Percentiles rank a stretch among this genome's conserved stretches.
These are phyloP conservation scores for Neonectria coccinea DNA, from an alignment of 2,329 filamentous ascomycete genomes.

Conservation along the genomic window DNA sequence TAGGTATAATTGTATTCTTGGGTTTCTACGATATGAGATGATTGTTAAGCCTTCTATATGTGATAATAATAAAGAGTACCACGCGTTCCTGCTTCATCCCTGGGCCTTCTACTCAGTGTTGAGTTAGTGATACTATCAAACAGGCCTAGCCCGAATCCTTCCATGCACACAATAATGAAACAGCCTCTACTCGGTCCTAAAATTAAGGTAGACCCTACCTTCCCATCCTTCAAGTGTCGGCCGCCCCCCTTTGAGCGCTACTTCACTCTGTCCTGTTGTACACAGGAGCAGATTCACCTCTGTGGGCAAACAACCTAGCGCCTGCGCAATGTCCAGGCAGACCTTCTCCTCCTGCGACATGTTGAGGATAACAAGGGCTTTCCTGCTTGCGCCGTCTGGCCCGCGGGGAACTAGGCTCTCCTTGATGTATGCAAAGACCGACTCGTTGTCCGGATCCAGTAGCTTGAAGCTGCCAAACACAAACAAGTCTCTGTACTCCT, in stretches of 20 bases:
- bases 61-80: too few species aligned
- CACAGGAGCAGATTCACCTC: slow-evolving; percentile 44
- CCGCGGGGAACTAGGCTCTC: slow-evolving; percentile 41
- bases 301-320: slow-evolving; percentile 34
- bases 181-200: neutral
- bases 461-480: slow-evolving; percentile 72
- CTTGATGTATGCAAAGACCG: slow-evolving; percentile 68
- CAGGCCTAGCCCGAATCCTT: too few species aligned
- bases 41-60: too few species aligned
- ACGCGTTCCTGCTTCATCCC: too few species aligned
- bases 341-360: slow-evolving; percentile 55
- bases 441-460: slow-evolving; percentile 60
- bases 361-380: slow-evolving; percentile 58
- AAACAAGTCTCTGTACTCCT: slow-evolving; percentile 68
- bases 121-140: too few species aligned
- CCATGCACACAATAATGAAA: too few species aligned
- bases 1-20: too few species aligned
- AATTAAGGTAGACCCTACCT: slow-evolving; percentile 36
- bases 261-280: slow-evolving; percentile 28
- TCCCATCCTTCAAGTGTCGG: slow-evolving; percentile 34
- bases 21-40: too few species aligned
- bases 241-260: slow-evolving; percentile 7
- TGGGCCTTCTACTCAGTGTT: too few species aligned
- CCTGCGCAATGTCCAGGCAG: slow-evolving; percentile 39
- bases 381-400: slow-evolving; percentile 38